Evolutionary conservation across 345 rosid genomes (phyloP).

Genomic region (Eucalyptus viminalis): DNA sequence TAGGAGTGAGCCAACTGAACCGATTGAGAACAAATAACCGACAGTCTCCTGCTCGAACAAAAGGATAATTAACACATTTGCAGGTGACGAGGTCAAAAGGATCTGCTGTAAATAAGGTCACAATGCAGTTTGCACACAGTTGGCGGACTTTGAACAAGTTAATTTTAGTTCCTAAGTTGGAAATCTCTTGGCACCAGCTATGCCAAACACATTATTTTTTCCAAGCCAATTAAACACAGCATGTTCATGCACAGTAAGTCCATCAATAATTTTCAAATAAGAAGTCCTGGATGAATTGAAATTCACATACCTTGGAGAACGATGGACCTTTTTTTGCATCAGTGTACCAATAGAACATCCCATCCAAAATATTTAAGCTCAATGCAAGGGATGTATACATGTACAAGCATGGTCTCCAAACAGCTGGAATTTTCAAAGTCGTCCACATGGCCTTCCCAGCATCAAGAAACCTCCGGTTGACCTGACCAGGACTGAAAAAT

Average conservation of each 20-base stretch:
- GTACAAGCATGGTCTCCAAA: slow-evolving; percentile 85
- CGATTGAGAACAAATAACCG: slow-evolving; percentile 77
- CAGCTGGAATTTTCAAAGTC: slow-evolving; percentile 61
- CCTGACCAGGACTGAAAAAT: slow-evolving; percentile 23
- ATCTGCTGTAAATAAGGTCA: neutral
- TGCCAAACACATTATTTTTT: neutral
- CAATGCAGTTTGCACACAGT: neutral
- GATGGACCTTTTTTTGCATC: slow-evolving; percentile 66
- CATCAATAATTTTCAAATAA: neutral
- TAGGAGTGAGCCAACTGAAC: slow-evolving; percentile 73
- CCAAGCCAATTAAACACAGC: neutral
- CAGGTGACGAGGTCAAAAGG: neutral
- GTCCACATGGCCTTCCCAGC: slow-evolving; percentile 84
- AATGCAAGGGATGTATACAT: slow-evolving; percentile 69
- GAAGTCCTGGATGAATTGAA: neutral
- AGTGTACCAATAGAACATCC: slow-evolving; percentile 89
- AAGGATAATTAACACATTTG: neutral
- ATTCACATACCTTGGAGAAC: slow-evolving; percentile 60
- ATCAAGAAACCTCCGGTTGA: slow-evolving; percentile 43
- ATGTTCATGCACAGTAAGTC: neutral
- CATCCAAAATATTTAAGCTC: slow-evolving; percentile 74
- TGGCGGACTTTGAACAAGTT: neutral
- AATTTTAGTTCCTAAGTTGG: neutral
- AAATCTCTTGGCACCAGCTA: neutral
- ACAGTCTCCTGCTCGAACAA: slow-evolving; percentile 55